Evolutionary conservation across 2,329 filamentous ascomycete species (phyloP), one percentile per base, ranked within the genome.

Genomic region (Tolypocladium ophioglossoides): DNA sequence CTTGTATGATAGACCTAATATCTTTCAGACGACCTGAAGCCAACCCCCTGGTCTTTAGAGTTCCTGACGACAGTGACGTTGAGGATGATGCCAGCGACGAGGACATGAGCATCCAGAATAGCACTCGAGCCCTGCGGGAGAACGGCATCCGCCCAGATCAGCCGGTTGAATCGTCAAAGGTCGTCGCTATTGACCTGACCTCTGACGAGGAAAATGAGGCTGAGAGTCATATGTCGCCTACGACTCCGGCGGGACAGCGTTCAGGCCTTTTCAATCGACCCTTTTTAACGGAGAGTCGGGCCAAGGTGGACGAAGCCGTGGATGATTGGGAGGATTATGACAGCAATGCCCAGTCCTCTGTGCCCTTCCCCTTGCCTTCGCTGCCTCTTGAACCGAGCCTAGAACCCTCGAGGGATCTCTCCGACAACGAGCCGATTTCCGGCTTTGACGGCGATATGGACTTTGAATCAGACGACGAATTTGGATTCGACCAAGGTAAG

Each of bases 31-130:
- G 68, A 35, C 63, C 61, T 4, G 52, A 57, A 16, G 60, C 63
- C 38, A 62, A 57, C 32, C 64, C 64, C 38, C 63, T 62, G 41
- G 66, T 67, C 24, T 77, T 75, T 51, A 63, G 64, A 37, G 73
- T 77, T 2, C 74, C 74, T 0, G 74, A 77, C 52, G 73, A 74
- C 10, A 65, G 62, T 9, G 71, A 74, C 20, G 55, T 61, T 2
- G 66, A 70, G 37, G 64, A 65, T 24, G 54, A 59, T 18, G 8
- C 8, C 27, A 66, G 62, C 32, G 64, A 66, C 27, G 62, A 65
- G 8, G 62, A 67, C 20, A 48, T 58, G 14, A 58, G 54, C 40
- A 59, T 70, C 30, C 55, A 57, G 35, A 59, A 62, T 38, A 66
- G 63, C 53, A 57, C 61, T 16, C 54, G 61, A 32, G 61, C 67